Evolutionary conservation across 495 filamentous ascomycete species (phyloP).

Genomic region (Tuber indicum): DNA sequence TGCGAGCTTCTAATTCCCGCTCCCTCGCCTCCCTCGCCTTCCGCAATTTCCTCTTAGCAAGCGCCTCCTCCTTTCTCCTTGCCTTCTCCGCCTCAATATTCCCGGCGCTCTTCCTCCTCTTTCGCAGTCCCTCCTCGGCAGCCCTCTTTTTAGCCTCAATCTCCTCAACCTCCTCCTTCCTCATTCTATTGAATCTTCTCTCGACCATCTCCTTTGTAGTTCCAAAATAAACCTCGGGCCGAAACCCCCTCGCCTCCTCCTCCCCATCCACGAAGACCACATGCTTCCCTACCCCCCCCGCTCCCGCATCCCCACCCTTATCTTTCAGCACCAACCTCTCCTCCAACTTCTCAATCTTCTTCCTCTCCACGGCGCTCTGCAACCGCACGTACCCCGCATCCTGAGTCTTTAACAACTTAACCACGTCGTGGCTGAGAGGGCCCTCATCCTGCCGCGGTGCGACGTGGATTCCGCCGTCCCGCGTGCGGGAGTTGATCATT

Average conservation of each 20-base stretch:
- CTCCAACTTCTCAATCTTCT: conserved; percentile 56
- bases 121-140: conserved; percentile 18
- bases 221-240: conserved; percentile 42
- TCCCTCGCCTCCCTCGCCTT: conserved; percentile 48
- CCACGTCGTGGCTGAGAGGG: conserved; percentile 58
- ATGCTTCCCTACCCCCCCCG: conserved; percentile 46
- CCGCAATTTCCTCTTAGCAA: conserved; percentile 48
- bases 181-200: conserved; percentile 40
- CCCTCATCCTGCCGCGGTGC: conserved; percentile 50
- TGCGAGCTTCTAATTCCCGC: conserved; percentile 57
- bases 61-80: conserved; percentile 49
- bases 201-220: conserved; percentile 41
- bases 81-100: conserved; percentile 30
- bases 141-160: conserved; percentile 15
- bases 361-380: conserved; percentile 54
- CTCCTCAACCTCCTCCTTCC: conserved; percentile 29
- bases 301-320: conserved; percentile 43
- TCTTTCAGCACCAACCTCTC: conserved; percentile 46
- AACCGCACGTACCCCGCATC: conserved; percentile 82
- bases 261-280: conserved; percentile 54
- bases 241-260: conserved; percentile 49
- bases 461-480: conserved; percentile 57
- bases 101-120: conserved; percentile 28
- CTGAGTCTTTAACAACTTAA: conserved; percentile 90
- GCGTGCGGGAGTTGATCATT: conserved; percentile 61